Conservation (phyloP, 257 asterid genomes). For the Salvia rosmarinus region DNA sequence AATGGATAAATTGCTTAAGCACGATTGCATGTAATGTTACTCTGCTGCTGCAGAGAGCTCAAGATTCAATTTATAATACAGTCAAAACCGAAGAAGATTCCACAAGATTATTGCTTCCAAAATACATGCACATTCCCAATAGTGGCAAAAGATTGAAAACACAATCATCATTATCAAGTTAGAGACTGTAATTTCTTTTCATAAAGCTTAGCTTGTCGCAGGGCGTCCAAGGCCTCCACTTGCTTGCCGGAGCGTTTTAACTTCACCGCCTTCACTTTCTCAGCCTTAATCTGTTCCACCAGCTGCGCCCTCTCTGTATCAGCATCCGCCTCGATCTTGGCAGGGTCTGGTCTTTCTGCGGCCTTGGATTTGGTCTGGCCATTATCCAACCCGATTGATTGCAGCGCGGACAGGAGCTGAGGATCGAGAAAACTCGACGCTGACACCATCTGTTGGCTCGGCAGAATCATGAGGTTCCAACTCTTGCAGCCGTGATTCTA, state of each 20-base stretch:
- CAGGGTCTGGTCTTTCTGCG: conserved; percentile 40
- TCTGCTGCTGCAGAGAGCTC: neutral
- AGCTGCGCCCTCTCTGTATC: conserved; percentile 55
- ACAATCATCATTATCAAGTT: conserved; percentile 39
- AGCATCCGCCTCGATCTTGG: conserved; percentile 32
- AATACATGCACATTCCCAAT: neutral
- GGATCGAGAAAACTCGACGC: conserved; percentile 85
- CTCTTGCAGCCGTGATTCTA: conserved; percentile 75
- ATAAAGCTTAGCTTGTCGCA: conserved; percentile 68
- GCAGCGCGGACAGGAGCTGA: conserved; percentile 82
- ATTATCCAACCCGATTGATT: conserved; percentile 66
- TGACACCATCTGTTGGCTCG: conserved; percentile 52
- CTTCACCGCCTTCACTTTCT: conserved; percentile 79
- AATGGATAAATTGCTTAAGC: neutral
- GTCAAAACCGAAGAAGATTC: neutral
- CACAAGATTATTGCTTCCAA: neutral
- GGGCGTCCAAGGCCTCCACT: conserved; percentile 80
- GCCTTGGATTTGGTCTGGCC: conserved; percentile 34
- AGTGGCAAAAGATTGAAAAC: neutral
- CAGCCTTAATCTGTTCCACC: conserved; percentile 65
- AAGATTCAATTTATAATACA: neutral
- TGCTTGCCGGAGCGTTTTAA: conserved; percentile 91
- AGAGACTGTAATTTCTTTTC: conserved; percentile 81
- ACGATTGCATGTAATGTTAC: neutral
- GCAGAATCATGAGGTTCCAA: conserved; percentile 43